Evolutionary conservation across 345 rosid species (phyloP).

Genomic region (Crucihimalaya himalaica): DNA sequence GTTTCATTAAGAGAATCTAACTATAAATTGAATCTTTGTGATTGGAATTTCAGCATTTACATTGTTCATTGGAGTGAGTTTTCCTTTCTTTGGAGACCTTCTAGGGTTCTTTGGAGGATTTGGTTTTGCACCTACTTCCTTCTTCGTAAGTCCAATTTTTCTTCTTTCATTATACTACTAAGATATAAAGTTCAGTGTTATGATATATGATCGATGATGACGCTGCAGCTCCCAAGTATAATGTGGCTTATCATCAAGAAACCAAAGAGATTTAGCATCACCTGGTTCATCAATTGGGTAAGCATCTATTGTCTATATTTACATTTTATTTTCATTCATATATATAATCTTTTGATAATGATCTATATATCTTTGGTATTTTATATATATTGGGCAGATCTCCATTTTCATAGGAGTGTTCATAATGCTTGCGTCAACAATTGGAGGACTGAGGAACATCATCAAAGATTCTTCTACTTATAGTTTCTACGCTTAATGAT

Average conservation of each 20-base stretch:
- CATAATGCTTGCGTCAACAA: constrained; percentile 88
- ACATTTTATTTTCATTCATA: background rate
- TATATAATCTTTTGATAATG: background rate
- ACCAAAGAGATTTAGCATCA: constrained; percentile 68
- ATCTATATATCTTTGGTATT: background rate
- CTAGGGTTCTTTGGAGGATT: constrained; percentile 98
- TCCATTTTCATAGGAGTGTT: constrained; percentile 64
- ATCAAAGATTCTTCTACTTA: constrained; percentile 75
- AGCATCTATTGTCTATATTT: constrained; percentile 8
- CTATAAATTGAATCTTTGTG: background rate
- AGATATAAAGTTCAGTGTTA: background rate
- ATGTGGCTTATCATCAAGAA: constrained; percentile 94
- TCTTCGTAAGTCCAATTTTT: constrained; percentile 60
- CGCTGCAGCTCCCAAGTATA: constrained; percentile 77
- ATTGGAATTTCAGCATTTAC: constrained; percentile 66
- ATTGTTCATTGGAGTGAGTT: constrained; percentile 75
- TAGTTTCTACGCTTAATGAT: constrained; percentile 62
- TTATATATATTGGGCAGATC: constrained; percentile 43
- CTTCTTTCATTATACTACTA: background rate
- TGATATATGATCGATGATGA: background rate
- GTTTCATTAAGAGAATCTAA: background rate
- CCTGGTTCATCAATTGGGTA: constrained; percentile 96
- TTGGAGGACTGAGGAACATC: constrained; percentile 91
- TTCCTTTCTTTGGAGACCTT: constrained; percentile 96
- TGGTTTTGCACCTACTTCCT: constrained; percentile 93